Conservation (phyloP, 1,139 yeast genomes). For the Taphrina wiesneri region DNA sequence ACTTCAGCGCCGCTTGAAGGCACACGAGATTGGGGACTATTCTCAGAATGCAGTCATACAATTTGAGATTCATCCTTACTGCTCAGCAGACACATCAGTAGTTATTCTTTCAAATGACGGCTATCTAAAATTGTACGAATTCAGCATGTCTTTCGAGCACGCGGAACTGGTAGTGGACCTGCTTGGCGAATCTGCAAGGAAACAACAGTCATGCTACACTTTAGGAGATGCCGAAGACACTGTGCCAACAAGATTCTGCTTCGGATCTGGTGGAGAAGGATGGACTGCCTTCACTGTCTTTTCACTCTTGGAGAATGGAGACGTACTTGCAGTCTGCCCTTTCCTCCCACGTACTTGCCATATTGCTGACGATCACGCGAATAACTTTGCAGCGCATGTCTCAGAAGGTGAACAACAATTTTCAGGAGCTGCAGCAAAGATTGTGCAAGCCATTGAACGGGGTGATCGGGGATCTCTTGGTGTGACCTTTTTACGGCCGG, state of each 20-base stretch:
- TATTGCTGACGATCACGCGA: conserved; percentile 3
- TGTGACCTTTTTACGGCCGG: conserved; percentile 6
- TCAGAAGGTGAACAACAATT: conserved; percentile 22
- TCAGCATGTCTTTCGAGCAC: conserved; percentile 27
- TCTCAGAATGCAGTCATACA: neutral
- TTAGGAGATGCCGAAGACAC: conserved; percentile 25
- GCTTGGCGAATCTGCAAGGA: neutral
- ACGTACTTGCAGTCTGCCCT: conserved; percentile 28
- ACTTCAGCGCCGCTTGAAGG: conserved; percentile 1
- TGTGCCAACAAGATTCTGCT: conserved; percentile 14
- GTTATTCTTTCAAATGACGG: conserved; percentile 30
- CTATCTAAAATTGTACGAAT: conserved; percentile 29
- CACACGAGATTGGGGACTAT: conserved; percentile 19
- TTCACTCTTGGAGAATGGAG: conserved; percentile 27
- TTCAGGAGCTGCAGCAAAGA: neutral
- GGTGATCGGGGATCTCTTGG: conserved; percentile 17
- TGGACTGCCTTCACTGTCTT: conserved; percentile 33
- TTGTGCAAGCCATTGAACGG: conserved; percentile 14
- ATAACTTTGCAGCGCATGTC: conserved; percentile 15
- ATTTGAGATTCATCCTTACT: conserved; percentile 31
- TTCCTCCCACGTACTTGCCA: conserved; percentile 26
- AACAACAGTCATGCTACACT: neutral
- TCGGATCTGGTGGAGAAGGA: conserved; percentile 34
- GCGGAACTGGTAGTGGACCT: conserved; percentile 33
- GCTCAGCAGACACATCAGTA: conserved; percentile 22